phyloP scores from a whole-genome alignment of 2,329 filamentous ascomycete species.

The Pestalotiopsis sp. region DNA sequence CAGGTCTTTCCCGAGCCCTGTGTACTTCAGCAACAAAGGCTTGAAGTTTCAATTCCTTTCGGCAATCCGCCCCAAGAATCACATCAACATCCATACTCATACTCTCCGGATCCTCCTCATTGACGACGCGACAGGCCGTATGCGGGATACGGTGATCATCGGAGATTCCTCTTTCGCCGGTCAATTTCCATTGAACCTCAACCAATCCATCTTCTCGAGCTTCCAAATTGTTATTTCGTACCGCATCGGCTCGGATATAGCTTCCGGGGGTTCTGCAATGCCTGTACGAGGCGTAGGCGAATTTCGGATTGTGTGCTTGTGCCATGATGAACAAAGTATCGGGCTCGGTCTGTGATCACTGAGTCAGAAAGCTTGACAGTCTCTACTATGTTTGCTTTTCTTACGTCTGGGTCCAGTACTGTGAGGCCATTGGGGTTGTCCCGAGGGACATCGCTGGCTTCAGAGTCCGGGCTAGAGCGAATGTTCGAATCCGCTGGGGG shows the following conservation, averaged over 20 bases:
- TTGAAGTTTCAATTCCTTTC: background rate
- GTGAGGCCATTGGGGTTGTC: background rate
- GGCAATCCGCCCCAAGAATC: background rate
- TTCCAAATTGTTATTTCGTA: background rate
- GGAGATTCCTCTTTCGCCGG: too few species aligned
- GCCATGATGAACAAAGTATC: too few species aligned
- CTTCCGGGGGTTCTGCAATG: background rate
- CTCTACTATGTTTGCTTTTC: background rate
- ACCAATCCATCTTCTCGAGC: background rate
- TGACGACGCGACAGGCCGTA: background rate
- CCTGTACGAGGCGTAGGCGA: background rate
- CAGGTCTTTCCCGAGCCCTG: too few species aligned
- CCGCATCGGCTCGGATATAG: background rate
- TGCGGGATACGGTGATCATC: background rate
- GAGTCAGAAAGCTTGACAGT: too few species aligned
- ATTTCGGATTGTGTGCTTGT: background rate
- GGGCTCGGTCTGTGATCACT: too few species aligned
- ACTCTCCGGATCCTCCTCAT: background rate
- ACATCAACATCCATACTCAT: background rate
- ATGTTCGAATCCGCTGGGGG: background rate
- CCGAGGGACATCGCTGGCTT: background rate
- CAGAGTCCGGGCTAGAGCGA: background rate
- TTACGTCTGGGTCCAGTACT: background rate
- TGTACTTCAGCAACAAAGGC: background rate
- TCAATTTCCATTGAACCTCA: background rate